Percentiles rank a stretch among this genome's conserved stretches.
Evolutionary conservation across 2,329 filamentous ascomycete genomes (phyloP).

Genomic region (Mycogone perniciosa): DNA sequence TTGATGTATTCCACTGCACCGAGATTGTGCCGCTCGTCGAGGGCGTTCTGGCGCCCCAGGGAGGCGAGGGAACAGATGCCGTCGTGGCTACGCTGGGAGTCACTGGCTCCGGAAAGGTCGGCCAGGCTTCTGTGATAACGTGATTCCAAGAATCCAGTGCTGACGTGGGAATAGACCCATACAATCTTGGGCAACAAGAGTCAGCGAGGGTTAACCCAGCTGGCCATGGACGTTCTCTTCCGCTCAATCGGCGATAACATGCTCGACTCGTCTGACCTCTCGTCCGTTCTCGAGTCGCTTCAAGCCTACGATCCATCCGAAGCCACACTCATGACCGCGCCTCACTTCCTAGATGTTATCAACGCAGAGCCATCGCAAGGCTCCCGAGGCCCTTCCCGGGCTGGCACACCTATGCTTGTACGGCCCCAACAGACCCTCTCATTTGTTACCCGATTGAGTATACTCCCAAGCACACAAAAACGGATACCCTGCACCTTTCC

Average conservation of each 20-base stretch:
- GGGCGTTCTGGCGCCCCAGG: constrained; percentile 67
- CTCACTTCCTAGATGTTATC: constrained; percentile 70
- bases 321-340: constrained; percentile 66
- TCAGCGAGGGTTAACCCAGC: constrained; percentile 85
- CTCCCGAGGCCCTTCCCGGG: constrained; percentile 56
- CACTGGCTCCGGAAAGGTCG: constrained; percentile 91
- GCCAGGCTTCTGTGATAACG: constrained; percentile 1
- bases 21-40: constrained; percentile 70
- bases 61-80: constrained; percentile 78
- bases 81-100: constrained; percentile 87
- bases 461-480: not conserved
- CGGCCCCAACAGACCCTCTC: constrained; percentile 35
- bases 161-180: constrained; percentile 60
- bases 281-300: constrained; percentile 65
- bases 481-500: constrained; percentile 27
- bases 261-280: constrained; percentile 52
- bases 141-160: not conserved
- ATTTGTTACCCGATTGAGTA: constrained; percentile 20
- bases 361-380: constrained; percentile 59
- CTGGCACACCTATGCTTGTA: constrained; percentile 65
- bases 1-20: constrained; percentile 79
- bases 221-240: constrained; percentile 85
- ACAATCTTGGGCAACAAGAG: constrained; percentile 86
- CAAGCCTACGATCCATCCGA: constrained; percentile 75
- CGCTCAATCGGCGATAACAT: constrained; percentile 69